Base-by-base conservation (phyloP, 2,329 filamentous ascomycete species). In the Fusarium sp. region DNA sequence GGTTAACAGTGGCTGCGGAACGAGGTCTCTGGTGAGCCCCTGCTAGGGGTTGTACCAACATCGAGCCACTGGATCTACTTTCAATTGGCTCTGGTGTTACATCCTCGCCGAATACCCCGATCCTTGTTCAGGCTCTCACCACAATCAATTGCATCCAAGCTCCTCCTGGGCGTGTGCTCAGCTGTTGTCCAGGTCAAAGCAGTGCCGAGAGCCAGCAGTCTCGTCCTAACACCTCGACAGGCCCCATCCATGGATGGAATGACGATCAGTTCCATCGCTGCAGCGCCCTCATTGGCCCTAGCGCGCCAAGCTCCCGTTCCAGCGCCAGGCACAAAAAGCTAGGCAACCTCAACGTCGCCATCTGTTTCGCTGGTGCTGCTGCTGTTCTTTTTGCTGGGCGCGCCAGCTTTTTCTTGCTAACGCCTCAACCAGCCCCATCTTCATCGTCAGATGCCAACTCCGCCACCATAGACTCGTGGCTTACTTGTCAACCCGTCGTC, bases 401-500 rank as follows among this genome's bases (percentile, higher is more conserved):
- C 52, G 60, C 62, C 62, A 70, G 71, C 66, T 70, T 62, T 36
- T 52, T 71, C 27, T 64, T 39, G 37, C 37, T 39, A 11, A 39
- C 37, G 63, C 68, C 70, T 75, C 70, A 74, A 70, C 73, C 72
- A 74, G 73, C 72, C 73, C 72, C 73, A 75, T 72, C 65, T 65
- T 60, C 65, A 73, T 71, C 73, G 67, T 70, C 73, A 75, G 71
- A 75, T 75, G 63, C 51, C 65, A 71, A 66, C 73, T 76, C 73
- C 73, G 73, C 73, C 73, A 76, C 73, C 57, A 66, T 66, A 66
- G 66, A 65, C 61, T 76, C 73, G 73, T 75, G 73, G 66, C 73
- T 75, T 70, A 66, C 63, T 65, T 67, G 51, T 68, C 64, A 68
- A 71, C 63, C 67, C 36, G 43, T 74, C 70, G 70, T 74, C 70